Evolutionary conservation across 345 rosid genomes (phyloP).

Genomic region (Eucalyptus pauciflora): DNA sequence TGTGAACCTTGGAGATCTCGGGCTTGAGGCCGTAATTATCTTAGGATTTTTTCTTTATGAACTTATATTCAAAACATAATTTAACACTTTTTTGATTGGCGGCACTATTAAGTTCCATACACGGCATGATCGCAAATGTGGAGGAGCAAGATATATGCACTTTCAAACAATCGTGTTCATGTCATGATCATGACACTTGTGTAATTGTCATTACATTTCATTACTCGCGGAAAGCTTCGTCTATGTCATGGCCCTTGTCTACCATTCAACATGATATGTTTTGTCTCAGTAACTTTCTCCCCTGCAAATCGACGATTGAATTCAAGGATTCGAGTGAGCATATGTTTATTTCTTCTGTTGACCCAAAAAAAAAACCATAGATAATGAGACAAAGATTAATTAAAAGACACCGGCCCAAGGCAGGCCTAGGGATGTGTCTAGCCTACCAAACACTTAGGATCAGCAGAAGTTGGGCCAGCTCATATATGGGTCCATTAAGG

Average conservation of each 20-base stretch:
- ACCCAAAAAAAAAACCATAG: neutral
- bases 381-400: neutral
- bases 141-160: no score
- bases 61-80: no score
- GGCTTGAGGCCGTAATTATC: neutral
- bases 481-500: neutral
- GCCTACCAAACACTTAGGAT: neutral
- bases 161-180: no score
- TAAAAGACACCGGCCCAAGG: neutral
- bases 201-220: no score
- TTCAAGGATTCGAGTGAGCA: neutral
- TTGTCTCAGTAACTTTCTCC: neutral
- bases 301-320: neutral
- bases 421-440: neutral
- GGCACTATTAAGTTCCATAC: neutral
- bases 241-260: no score
- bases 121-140: no score
- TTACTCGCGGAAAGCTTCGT: accelerated
- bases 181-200: no score
- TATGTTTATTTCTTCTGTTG: neutral
- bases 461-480: neutral
- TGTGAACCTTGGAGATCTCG: neutral
- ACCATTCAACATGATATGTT: no score
- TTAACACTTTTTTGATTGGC: neutral
- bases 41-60: neutral